A percentile compares a stretch with the other conserved stretches of the same genome.
Evolutionary conservation across 202 grass and related monocot genomes (phyloP).

Genomic region (Panicum hallii): DNA sequence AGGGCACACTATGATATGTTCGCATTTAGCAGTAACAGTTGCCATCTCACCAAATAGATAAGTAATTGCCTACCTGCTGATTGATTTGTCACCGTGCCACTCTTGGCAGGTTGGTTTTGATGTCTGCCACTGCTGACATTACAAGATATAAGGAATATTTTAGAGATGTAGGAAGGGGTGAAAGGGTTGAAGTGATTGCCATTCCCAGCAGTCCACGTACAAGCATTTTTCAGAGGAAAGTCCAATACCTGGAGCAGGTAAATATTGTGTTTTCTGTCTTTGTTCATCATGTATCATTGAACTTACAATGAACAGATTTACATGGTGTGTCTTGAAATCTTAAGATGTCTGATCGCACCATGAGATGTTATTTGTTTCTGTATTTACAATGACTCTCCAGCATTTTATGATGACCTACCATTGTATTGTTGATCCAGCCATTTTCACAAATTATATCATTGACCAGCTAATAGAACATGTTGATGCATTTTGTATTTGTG

Average conservation of each 20-base stretch:
- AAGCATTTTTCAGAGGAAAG: conserved; percentile 75
- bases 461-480: conserved; percentile 15
- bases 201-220: conserved; percentile 72
- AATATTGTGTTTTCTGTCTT: conserved; percentile 30
- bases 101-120: conserved; percentile 80
- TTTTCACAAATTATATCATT: background rate
- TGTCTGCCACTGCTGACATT: conserved; percentile 97
- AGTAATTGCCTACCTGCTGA: conserved; percentile 18
- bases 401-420: conserved; percentile 8
- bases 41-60: conserved; percentile 14
- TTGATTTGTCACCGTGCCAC: conserved; percentile 27
- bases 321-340: conserved; percentile 5
- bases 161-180: conserved; percentile 73
- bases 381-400: conserved; percentile 13
- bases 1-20: background rate
- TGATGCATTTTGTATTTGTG: background rate
- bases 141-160: conserved; percentile 93
- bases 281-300: conserved; percentile 29
- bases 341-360: conserved; percentile 18
- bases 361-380: conserved; percentile 22
- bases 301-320: conserved; percentile 19
- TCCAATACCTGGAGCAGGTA: conserved; percentile 92
- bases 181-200: conserved; percentile 96
- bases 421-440: background rate
- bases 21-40: conserved; percentile 2